phyloP scores from a whole-genome alignment of 208 protist species.

The Naegleria lovaniensis region DNA sequence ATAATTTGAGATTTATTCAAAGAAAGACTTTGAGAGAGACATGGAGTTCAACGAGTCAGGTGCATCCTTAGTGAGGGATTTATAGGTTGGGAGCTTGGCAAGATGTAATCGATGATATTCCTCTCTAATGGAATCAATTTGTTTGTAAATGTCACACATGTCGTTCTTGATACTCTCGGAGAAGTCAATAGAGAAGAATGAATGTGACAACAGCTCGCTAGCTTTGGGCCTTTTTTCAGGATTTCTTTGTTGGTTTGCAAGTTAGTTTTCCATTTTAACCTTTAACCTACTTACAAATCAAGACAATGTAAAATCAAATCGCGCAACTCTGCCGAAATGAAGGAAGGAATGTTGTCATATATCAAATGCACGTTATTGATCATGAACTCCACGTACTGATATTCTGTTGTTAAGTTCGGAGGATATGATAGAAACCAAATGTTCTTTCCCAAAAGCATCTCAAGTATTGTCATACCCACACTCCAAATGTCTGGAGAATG shows the following conservation, averaged over 20 bases:
- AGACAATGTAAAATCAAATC: background rate
- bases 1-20: background rate
- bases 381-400: background rate
- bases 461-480: background rate
- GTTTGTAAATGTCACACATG: background rate
- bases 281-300: background rate
- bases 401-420: background rate
- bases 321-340: background rate
- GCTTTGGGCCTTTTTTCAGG: background rate
- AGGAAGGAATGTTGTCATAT: background rate
- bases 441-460: background rate
- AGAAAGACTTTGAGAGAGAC: background rate
- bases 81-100: background rate
- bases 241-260: background rate
- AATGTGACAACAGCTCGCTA: background rate
- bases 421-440: background rate
- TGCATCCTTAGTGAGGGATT: background rate
- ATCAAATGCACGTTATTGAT: background rate
- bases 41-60: background rate
- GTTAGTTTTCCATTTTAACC: no score
- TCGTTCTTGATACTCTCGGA: background rate
- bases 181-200: background rate
- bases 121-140: background rate
- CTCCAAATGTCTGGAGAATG: background rate
- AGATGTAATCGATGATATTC: background rate